A percentile compares a stretch with the other conserved stretches of the same genome.
phyloP scores from a whole-genome alignment of 805 yeast genomes.

The Cyberlindnera nakhonratchasimensis region DNA sequence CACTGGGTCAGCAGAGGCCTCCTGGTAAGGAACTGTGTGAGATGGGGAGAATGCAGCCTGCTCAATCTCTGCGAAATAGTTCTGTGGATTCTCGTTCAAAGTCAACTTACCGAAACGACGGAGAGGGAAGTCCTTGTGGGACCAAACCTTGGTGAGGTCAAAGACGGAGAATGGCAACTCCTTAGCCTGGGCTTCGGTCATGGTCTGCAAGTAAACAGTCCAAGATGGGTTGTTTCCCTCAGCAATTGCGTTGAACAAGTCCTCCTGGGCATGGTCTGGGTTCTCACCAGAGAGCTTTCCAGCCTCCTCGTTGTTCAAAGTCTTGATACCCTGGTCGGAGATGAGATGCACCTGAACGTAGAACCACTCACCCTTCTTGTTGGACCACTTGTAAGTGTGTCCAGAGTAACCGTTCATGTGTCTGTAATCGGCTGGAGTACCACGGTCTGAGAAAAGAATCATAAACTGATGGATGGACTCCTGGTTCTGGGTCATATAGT shows the following conservation, averaged over 20 bases:
- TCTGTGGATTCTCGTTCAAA: constrained; percentile 78
- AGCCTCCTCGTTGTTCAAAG: constrained; percentile 13
- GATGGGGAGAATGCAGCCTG: constrained; percentile 86
- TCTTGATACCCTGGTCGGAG: constrained; percentile 26
- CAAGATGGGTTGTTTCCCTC: constrained; percentile 77
- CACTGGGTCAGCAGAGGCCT: constrained; percentile 81
- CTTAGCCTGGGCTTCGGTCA: constrained; percentile 81
- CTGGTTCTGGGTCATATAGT: constrained; percentile 63
- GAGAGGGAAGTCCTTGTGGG: constrained; percentile 81
- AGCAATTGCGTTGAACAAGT: constrained; percentile 74
- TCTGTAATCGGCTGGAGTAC: constrained; percentile 73
- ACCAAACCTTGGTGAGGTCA: constrained; percentile 92
- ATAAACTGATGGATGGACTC: constrained; percentile 75
- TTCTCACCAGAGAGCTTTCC: constrained; percentile 59
- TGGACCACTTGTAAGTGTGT: constrained; percentile 79
- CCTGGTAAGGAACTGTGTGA: constrained; percentile 80
- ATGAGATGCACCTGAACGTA: constrained; percentile 77
- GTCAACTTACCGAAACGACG: constrained; percentile 80
- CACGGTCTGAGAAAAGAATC: constrained; percentile 74
- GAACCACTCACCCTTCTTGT: constrained; percentile 68
- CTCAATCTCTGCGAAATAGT: constrained; percentile 84
- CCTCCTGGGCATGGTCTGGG: constrained; percentile 81
- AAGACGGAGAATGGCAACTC: constrained; percentile 75
- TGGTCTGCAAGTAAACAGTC: constrained; percentile 81
- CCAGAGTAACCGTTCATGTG: constrained; percentile 85